Base-by-base conservation (phyloP, 495 filamentous ascomycete genomes). In the Collariella sp. region DNA sequence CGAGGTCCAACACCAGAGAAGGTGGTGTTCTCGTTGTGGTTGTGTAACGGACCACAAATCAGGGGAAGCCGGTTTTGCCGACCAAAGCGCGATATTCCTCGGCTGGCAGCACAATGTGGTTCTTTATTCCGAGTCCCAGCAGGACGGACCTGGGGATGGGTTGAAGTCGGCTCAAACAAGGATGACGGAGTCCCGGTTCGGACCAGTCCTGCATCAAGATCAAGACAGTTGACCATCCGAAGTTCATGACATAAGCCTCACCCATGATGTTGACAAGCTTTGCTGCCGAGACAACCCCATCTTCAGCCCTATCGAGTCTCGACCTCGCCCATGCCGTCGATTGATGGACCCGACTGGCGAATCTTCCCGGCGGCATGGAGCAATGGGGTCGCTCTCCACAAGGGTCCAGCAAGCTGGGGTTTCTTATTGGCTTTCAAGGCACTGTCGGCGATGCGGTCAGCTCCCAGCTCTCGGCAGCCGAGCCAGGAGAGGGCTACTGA, bases 251-350 rank as follows among this genome's bases (percentile, higher is more conserved):
- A 31, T 9, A 9, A 31, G 26, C 26, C 9, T 4, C 26, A 9
- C 26, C 9, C 26, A 9, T 5, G 26, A 31, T 31, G 26, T 31
- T 34, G 15, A 13, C 13, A 20, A 35, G 35, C 7, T 40, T 22
- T 23, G 2, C 29, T 41, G 48, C 48, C 35, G 48, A 41, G 31
- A 36, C 40, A 36, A 36, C 39, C 31, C 40, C 35, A 35, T 20
- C 9, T 16, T 50, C 48, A 50, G 48, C 48, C 48, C 48, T 50
- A 50, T 41, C 36, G 26, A 31, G 26, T 31, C 26, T 31, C 20
- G 23, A 31, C 35, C 22, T 38, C 29, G n/a, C 38, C 15, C 4
- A 6, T 3, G 2, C 38, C n/a, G 13, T 5, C 18, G 38, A 20
- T 40, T 16, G 38, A 40, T 40, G 38, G 38, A 20, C 15, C 22